Conservation (phyloP, 106 monocot species). For the Apostasia ramifera region DNA sequence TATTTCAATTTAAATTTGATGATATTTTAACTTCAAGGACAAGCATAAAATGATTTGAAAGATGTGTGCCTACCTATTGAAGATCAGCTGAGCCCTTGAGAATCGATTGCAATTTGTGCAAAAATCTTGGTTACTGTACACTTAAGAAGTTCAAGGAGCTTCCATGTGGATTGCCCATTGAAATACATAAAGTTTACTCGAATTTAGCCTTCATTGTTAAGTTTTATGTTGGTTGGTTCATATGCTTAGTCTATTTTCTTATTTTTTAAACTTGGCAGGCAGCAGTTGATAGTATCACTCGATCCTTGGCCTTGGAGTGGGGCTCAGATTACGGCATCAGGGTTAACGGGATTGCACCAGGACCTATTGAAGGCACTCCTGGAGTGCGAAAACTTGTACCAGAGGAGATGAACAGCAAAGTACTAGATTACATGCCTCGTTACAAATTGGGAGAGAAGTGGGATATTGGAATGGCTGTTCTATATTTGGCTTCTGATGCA, state of each 20-base stretch:
- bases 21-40: too few species aligned
- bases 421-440: slow-evolving; percentile 29
- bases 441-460: slow-evolving; percentile 65
- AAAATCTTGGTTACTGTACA: too few species aligned
- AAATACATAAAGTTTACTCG: not conserved
- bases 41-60: too few species aligned
- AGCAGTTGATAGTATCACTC: slow-evolving; percentile 89
- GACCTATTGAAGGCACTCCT: slow-evolving; percentile 81
- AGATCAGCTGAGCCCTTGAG: too few species aligned
- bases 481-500: slow-evolving; percentile 88
- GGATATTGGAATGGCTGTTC: slow-evolving; percentile 91
- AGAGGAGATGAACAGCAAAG: slow-evolving; percentile 40
- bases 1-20: too few species aligned
- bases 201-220: too few species aligned
- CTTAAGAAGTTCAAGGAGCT: too few species aligned
- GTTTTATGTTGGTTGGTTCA: too few species aligned
- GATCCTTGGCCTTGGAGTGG: slow-evolving; percentile 93
- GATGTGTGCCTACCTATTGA: too few species aligned
- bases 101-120: too few species aligned
- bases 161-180: not conserved
- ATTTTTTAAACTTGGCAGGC: slow-evolving; percentile 35
- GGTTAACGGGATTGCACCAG: slow-evolving; percentile 97
- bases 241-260: too few species aligned
- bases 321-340: slow-evolving; percentile 90
- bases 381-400: slow-evolving; percentile 79